These are phyloP conservation scores for Metarhizium humberi DNA, from an alignment of 2,329 filamentous ascomycete species.

Conservation along the genomic window DNA sequence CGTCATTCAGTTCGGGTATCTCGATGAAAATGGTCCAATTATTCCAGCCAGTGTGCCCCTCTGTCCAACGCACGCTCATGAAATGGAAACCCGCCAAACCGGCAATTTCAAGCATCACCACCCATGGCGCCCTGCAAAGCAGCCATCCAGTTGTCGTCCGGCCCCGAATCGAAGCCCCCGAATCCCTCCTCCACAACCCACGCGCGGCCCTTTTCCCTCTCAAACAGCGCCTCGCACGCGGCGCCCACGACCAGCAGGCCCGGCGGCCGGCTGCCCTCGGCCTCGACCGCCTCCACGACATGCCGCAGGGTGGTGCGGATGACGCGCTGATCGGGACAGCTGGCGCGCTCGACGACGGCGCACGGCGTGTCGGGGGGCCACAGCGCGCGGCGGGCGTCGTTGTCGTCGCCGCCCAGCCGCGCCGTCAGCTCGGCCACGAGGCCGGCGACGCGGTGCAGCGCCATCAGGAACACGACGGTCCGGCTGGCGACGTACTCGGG, in stretches of 20 bases:
- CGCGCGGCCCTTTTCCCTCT: slow-evolving; percentile 45
- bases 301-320: slow-evolving; percentile 77
- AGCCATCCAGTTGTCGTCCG: slow-evolving; percentile 16
- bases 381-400: slow-evolving; percentile 23
- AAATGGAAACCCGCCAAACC: no score
- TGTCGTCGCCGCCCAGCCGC: no score
- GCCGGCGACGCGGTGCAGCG: slow-evolving; percentile 70
- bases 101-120: neutral
- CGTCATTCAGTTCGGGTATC: no score
- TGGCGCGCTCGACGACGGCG: slow-evolving; percentile 86
- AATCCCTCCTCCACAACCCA: slow-evolving; percentile 91
- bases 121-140: neutral
- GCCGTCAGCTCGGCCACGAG: slow-evolving; percentile 62
- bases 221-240: slow-evolving; percentile 70
- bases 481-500: slow-evolving; percentile 68
- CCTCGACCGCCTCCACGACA: slow-evolving; percentile 75
- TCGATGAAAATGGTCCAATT: no score
- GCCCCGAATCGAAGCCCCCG: slow-evolving; percentile 62
- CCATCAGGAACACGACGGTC: slow-evolving; percentile 93
- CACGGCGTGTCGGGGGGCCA: slow-evolving; percentile 80
- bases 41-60: no score
- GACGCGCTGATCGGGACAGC: slow-evolving; percentile 87
- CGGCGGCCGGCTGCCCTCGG: slow-evolving; percentile 81
- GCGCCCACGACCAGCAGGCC: slow-evolving; percentile 78
- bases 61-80: no score